phyloP scores from a whole-genome alignment of 163 green algal species.

The Scenedesmus sp. region DNA sequence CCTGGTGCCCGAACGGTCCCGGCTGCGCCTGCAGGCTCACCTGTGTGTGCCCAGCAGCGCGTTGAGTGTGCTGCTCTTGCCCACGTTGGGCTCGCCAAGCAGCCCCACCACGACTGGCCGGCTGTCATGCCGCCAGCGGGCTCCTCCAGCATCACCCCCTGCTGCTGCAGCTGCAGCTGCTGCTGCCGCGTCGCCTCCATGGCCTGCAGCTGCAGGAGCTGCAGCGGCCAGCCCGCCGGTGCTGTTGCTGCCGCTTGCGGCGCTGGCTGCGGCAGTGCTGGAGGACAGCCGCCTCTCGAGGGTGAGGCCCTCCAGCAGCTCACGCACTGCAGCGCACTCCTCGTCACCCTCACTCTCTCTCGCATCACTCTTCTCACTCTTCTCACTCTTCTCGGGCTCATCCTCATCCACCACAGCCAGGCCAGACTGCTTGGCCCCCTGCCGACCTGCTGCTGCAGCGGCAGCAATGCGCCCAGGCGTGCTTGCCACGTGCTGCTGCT shows the following conservation, averaged over 20 bases:
- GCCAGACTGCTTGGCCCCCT: not conserved
- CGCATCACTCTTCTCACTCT: constrained; percentile 37
- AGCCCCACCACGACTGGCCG: constrained; percentile 67
- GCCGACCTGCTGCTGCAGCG: not conserved
- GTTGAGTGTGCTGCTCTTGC: constrained; percentile 77
- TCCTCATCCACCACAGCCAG: not conserved
- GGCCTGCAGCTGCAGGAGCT: not conserved
- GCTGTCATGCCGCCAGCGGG: not conserved
- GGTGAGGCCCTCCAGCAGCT: constrained; percentile 14
- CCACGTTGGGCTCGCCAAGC: constrained; percentile 77
- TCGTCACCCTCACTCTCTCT: constrained; percentile 50
- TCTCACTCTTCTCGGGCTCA: not conserved
- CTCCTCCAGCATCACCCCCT: not conserved
- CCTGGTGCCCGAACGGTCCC: too few relatives aligned
- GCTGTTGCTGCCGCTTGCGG: not conserved
- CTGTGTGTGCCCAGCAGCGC: constrained; percentile 73
- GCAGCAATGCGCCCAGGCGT: not conserved
- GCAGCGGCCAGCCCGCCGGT: not conserved
- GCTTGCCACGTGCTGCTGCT: not conserved
- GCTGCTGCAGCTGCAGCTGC: constrained; percentile 28
- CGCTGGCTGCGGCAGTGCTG: not conserved
- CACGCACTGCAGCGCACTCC: not conserved
- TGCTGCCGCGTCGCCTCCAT: not conserved
- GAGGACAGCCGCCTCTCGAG: constrained; percentile 6
- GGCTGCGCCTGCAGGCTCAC: not conserved